A percentile compares a stretch with the other conserved stretches of the same genome.
These are phyloP conservation scores for Annulohypoxylon truncatum DNA, from an alignment of 2,329 filamentous ascomycete species.

Conservation along the genomic window DNA sequence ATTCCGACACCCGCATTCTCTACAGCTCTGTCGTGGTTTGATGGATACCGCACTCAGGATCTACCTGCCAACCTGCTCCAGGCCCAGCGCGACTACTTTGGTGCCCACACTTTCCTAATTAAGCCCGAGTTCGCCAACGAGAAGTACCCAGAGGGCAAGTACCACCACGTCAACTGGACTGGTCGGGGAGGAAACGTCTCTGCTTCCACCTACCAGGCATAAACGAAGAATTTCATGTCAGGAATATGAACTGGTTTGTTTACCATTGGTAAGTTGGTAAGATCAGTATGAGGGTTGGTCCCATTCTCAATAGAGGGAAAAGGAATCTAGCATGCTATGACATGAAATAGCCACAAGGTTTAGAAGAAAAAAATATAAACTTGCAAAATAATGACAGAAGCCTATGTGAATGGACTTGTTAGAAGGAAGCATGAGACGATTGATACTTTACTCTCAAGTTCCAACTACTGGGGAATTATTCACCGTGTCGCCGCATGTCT, in stretches of 20 bases:
- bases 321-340: slow-evolving; percentile 44
- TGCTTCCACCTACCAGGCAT: slow-evolving; percentile 97
- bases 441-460: too few species aligned
- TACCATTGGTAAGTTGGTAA: slow-evolving; percentile 31
- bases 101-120: slow-evolving; percentile 89
- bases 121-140: slow-evolving; percentile 82
- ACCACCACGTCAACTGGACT: slow-evolving; percentile 99
- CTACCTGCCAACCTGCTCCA: slow-evolving; percentile 98
- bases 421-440: slow-evolving; percentile 4
- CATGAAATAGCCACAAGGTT: slow-evolving; percentile 22
- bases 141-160: slow-evolving; percentile 85
- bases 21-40: slow-evolving; percentile 97
- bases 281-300: slow-evolving; percentile 35
- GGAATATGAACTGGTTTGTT: slow-evolving; percentile 31
- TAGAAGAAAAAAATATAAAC: slow-evolving; percentile 33
- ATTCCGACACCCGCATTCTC: slow-evolving; percentile 97
- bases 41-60: slow-evolving; percentile 97
- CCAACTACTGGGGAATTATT: background rate
- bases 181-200: slow-evolving; percentile 97
- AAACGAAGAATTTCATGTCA: slow-evolving; percentile 51
- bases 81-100: slow-evolving; percentile 99
- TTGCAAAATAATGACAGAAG: slow-evolving; percentile 27
- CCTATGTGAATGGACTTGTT: background rate
- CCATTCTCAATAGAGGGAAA: slow-evolving; percentile 44
- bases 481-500: too few species aligned